phyloP scores from a whole-genome alignment of 805 yeast species.

The Scheffersomyces lignosus region DNA sequence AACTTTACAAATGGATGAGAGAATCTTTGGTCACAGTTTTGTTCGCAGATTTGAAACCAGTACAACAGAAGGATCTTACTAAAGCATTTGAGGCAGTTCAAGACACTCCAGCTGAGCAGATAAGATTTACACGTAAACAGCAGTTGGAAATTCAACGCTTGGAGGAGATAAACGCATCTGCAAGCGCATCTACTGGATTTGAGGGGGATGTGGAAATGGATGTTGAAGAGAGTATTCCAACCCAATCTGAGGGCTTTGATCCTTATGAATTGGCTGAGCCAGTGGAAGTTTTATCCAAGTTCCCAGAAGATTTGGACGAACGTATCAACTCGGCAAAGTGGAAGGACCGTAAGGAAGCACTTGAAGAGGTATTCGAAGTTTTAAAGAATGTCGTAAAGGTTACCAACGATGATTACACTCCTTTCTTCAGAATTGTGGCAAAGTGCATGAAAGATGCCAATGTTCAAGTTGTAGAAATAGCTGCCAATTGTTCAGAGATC shows the following conservation, averaged over 20 bases:
- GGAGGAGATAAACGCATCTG: slow-evolving; percentile 12
- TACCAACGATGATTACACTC: slow-evolving; percentile 63
- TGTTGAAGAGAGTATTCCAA: slow-evolving; percentile 15
- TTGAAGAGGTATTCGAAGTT: slow-evolving; percentile 59
- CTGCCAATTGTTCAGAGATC: slow-evolving; percentile 63
- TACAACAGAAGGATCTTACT: slow-evolving; percentile 82
- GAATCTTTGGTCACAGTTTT: slow-evolving; percentile 55
- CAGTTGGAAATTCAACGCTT: slow-evolving; percentile 38
- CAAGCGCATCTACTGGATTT: slow-evolving; percentile 7
- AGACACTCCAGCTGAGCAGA: slow-evolving; percentile 45
- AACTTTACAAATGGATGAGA: slow-evolving; percentile 75
- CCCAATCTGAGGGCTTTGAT: slow-evolving; percentile 38
- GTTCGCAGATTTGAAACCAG: slow-evolving; percentile 78
- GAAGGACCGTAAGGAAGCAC: slow-evolving; percentile 88
- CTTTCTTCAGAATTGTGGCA: slow-evolving; percentile 61
- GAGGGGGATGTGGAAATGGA: slow-evolving; percentile 32
- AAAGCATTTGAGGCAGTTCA: slow-evolving; percentile 60
- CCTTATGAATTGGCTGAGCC: slow-evolving; percentile 73
- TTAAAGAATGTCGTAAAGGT: slow-evolving; percentile 55
- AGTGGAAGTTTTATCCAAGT: slow-evolving; percentile 59
- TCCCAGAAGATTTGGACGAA: slow-evolving; percentile 62
- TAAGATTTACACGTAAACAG: slow-evolving; percentile 56
- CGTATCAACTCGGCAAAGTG: slow-evolving; percentile 68
- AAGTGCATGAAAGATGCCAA: slow-evolving; percentile 86
- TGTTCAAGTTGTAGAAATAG: slow-evolving; percentile 77